Conservation (phyloP, 2,329 filamentous ascomycete species). For the Trichophyton schoenleinii region DNA sequence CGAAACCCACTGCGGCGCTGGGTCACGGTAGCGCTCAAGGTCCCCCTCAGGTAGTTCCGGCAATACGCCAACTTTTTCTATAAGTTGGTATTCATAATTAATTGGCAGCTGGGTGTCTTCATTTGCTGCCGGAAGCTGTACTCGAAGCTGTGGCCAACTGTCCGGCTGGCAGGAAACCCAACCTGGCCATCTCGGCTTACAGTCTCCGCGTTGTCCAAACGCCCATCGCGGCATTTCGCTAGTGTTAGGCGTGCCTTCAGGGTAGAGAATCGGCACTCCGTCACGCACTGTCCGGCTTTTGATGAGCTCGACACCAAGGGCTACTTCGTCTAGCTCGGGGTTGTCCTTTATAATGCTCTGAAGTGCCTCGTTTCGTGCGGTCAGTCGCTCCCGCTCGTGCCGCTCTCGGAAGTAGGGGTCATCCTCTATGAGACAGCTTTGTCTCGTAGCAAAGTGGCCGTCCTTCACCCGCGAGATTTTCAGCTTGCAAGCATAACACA, state of each 20-base stretch:
- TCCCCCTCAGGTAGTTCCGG: no score
- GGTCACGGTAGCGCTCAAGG: neutral
- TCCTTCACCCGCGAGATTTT: slow-evolving; percentile 39
- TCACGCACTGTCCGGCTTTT: neutral
- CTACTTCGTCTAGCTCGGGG: slow-evolving; percentile 46
- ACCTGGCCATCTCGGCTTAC: no score
- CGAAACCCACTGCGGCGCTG: neutral
- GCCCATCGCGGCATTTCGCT: no score
- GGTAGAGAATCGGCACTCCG: neutral
- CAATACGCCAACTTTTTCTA: no score
- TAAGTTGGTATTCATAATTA: no score
- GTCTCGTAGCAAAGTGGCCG: slow-evolving; percentile 52
- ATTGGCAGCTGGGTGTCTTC: no score
- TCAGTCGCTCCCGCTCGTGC: slow-evolving; percentile 35
- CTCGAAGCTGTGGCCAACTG: no score
- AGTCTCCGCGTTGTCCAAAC: no score
- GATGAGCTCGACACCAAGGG: slow-evolving; percentile 45
- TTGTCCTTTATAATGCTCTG: slow-evolving; percentile 46
- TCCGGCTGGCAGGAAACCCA: no score
- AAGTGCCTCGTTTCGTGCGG: slow-evolving; percentile 44
- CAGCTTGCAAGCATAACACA: slow-evolving; percentile 53
- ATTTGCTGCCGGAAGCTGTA: no score
- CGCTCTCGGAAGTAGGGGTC: no score
- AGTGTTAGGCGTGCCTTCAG: no score
- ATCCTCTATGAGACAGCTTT: neutral